Percentiles rank a stretch among this genome's conserved stretches.
phyloP scores from a whole-genome alignment of 1,139 yeast species.

The Nakaseomyces sp. region DNA sequence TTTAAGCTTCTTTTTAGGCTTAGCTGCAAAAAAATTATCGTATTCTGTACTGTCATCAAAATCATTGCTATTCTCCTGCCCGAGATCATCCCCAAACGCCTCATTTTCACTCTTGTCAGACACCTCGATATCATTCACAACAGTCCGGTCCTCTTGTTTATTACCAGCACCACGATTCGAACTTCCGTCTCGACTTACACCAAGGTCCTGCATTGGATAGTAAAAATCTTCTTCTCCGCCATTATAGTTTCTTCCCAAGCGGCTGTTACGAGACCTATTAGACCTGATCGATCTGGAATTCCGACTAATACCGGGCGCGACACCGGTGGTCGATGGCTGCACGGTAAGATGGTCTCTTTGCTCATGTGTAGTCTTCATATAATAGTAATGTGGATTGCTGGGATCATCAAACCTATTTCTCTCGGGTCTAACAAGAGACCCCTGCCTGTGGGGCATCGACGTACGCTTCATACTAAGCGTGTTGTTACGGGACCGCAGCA shows the following conservation, averaged over 20 bases:
- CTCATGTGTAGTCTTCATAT: slow-evolving; percentile 72
- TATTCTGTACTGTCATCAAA: slow-evolving; percentile 5
- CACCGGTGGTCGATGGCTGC: slow-evolving; percentile 67
- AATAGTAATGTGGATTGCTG: slow-evolving; percentile 68
- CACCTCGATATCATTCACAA: slow-evolving; percentile 1
- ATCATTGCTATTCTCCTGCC: background rate
- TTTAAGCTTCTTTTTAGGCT: slow-evolving; percentile 6
- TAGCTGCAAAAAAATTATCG: background rate
- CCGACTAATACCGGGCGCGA: slow-evolving; percentile 43
- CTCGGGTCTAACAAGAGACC: slow-evolving; percentile 71
- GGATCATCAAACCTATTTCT: slow-evolving; percentile 57
- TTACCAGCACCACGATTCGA: background rate
- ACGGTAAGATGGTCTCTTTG: slow-evolving; percentile 53
- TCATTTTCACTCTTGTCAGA: slow-evolving; percentile 4
- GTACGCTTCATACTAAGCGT: slow-evolving; percentile 7
- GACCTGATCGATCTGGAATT: slow-evolving; percentile 12
- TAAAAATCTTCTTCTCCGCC: slow-evolving; percentile 1
- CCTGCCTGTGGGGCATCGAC: slow-evolving; percentile 21
- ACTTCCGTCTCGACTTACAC: background rate
- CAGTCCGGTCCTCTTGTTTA: slow-evolving; percentile 2
- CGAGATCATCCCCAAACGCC: background rate
- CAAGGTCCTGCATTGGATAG: slow-evolving; percentile 4
- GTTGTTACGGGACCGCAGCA: slow-evolving; percentile 14
- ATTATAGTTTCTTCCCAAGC: slow-evolving; percentile 1
- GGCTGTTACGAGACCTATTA: slow-evolving; percentile 6